Base-by-base conservation (phyloP, 2,329 filamentous ascomycete genomes). In the Colletotrichum salicis region DNA sequence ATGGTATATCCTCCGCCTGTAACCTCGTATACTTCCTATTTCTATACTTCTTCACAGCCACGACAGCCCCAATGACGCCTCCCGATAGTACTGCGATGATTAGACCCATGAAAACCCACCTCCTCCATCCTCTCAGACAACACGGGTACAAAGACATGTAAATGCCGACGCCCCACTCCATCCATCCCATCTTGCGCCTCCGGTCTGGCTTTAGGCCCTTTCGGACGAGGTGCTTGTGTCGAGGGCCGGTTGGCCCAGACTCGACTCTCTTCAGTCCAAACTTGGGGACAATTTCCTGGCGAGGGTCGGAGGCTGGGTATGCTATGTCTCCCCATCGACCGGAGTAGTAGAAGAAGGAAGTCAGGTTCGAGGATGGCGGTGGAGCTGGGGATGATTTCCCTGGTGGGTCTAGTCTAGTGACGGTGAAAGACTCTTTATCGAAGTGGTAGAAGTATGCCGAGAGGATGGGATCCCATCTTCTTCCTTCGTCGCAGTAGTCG, bases 361-460 rank as follows among this genome's bases (percentile, higher is more conserved):
- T 82, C 3, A 77, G 67, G 22, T 81, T 81, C 3, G 74, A 75
- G 3, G 75, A 48, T 1, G 74, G 66, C 0, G 75, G 24, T 5
- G 55, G 65, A 0, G 71, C 56, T 5, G 52, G 12, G 12, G 61
- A 64, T 0, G 60, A 66, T n/a, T 55, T 6, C 4, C n/a, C 22
- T 13, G 75, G 55, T 0, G 63, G 56, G 0, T 45, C 52, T 1
- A 79, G 58, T 1, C 72, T 71, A 0, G 75, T 79, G 2, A 82
- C 37, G 0, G 64, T 74, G 29, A 73, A 76, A 1, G 74, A 76
- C 1, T 69, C 37, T 6, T 78, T 73, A n/a, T 82, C 71, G 57
- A 80, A 77, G 35, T 74, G 77, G 55, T 81, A 82, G 54, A 81
- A 82, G 70, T 81, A 80, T 15, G 81, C 81, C 1, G 80, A 81